phyloP scores from a whole-genome alignment of 2,329 filamentous ascomycete genomes.

The Aspergillus fumigatiaffinis region DNA sequence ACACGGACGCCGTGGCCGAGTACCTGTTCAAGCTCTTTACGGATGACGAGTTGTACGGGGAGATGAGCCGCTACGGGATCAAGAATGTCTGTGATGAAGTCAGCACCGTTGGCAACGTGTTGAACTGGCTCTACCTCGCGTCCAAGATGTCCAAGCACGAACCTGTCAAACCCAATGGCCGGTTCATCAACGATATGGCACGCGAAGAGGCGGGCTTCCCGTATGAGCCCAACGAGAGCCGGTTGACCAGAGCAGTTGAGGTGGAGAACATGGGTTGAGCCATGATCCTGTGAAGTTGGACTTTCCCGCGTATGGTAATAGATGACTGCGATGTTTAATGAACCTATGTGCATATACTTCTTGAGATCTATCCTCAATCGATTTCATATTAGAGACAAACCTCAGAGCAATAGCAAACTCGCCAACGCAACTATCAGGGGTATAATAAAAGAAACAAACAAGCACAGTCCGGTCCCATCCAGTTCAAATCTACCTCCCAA shows the following conservation, averaged over 20 bases:
- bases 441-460: conserved; percentile 15
- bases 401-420: background rate
- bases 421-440: conserved; percentile 6
- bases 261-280: conserved; percentile 23
- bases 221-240: conserved; percentile 58
- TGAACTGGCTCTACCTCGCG: conserved; percentile 75
- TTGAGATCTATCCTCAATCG: background rate
- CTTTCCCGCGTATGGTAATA: background rate
- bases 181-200: conserved; percentile 73
- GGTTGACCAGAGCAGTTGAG: conserved; percentile 42
- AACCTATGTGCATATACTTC: background rate
- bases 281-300: background rate
- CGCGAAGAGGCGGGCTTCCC: conserved; percentile 59
- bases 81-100: conserved; percentile 75
- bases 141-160: conserved; percentile 60
- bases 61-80: conserved; percentile 62
- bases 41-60: conserved; percentile 59
- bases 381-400: background rate
- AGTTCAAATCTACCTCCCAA: conserved; percentile 27
- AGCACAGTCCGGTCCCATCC: background rate
- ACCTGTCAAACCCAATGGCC: conserved; percentile 55
- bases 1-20: conserved; percentile 64
- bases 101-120: conserved; percentile 72
- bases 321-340: background rate
- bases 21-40: conserved; percentile 65